Evolutionary conservation across 2,329 filamentous ascomycete species (phyloP).

Genomic region (Helminthosporium solani): DNA sequence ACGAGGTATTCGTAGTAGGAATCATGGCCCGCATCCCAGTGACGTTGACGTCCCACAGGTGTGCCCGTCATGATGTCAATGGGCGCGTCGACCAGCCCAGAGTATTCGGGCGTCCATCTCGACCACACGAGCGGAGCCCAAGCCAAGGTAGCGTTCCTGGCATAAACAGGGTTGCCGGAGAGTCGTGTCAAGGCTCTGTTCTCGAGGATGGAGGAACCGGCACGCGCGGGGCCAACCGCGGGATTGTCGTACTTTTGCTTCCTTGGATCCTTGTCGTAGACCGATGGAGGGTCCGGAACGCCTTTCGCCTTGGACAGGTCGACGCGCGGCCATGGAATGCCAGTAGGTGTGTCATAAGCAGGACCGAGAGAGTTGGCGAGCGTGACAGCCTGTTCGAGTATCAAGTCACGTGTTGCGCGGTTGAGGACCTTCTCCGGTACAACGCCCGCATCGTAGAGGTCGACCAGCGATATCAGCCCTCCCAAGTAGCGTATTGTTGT

Average conservation of each 20-base stretch:
- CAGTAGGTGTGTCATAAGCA: slow-evolving; percentile 44
- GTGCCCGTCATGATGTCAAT: slow-evolving; percentile 47
- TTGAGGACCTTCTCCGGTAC: slow-evolving; percentile 38
- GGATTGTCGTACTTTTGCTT: slow-evolving; percentile 39
- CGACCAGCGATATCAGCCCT: slow-evolving; percentile 42
- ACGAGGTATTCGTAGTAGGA: slow-evolving; percentile 48
- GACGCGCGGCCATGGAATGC: slow-evolving; percentile 49
- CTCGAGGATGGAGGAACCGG: slow-evolving; percentile 49
- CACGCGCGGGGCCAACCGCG: slow-evolving; percentile 44
- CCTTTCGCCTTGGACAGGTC: slow-evolving; percentile 43
- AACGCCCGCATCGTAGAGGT: slow-evolving; percentile 45
- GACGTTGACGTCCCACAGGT: slow-evolving; percentile 41
- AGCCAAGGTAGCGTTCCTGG: slow-evolving; percentile 44
- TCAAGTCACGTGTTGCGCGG: slow-evolving; percentile 30
- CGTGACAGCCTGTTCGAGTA: slow-evolving; percentile 41
- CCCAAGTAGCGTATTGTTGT: slow-evolving; percentile 47
- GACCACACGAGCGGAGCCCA: slow-evolving; percentile 50
- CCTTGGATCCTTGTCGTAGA: slow-evolving; percentile 29
- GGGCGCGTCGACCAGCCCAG: slow-evolving; percentile 46
- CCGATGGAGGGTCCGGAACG: slow-evolving; percentile 30
- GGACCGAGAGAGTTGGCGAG: slow-evolving; percentile 42
- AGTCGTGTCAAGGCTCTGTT: slow-evolving; percentile 45
- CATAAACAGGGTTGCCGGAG: slow-evolving; percentile 44
- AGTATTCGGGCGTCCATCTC: slow-evolving; percentile 42
- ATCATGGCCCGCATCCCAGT: slow-evolving; percentile 49